These are phyloP conservation scores for Eimeria necatrix DNA, from an alignment of 169 alveolate species.

Conservation along the genomic window DNA sequence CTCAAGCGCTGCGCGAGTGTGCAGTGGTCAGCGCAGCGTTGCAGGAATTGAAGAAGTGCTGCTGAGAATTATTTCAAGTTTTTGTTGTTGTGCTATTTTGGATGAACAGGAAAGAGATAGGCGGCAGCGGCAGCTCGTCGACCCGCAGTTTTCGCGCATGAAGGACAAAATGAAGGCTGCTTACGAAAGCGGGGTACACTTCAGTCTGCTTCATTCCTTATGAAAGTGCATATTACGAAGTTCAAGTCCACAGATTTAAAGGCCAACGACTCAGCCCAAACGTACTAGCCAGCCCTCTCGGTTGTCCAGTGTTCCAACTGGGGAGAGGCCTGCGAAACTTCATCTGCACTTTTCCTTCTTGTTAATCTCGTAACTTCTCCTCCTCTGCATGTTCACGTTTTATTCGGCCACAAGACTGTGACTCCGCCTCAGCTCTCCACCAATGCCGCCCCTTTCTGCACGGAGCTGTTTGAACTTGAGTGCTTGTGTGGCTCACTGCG, in stretches of 20 bases:
- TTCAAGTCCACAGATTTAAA: too few species aligned
- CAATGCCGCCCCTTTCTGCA: too few species aligned
- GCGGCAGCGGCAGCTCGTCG: conserved; percentile 42
- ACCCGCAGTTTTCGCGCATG: conserved; percentile 47
- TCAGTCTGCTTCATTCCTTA: neutral
- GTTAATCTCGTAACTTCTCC: too few species aligned
- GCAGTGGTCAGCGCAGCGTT: too few species aligned
- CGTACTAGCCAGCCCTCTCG: too few species aligned
- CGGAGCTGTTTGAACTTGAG: too few species aligned
- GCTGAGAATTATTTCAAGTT: too few species aligned
- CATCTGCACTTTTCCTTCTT: neutral
- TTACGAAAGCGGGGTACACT: neutral
- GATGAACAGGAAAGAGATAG: conserved; percentile 26
- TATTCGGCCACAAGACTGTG: too few species aligned
- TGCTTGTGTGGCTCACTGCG: neutral
- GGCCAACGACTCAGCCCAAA: too few species aligned
- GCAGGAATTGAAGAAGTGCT: too few species aligned
- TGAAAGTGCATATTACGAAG: neutral
- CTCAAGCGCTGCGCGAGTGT: neutral
- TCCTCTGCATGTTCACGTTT: neutral
- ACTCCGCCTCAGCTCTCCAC: too few species aligned
- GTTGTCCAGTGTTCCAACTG: too few species aligned
- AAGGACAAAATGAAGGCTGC: conserved; percentile 50
- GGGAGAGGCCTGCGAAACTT: neutral
- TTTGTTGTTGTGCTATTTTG: neutral